Percentiles rank a stretch among this genome's conserved stretches.
Conservation (phyloP, 2,329 filamentous ascomycete species). For the Hypoxylon sp. region DNA sequence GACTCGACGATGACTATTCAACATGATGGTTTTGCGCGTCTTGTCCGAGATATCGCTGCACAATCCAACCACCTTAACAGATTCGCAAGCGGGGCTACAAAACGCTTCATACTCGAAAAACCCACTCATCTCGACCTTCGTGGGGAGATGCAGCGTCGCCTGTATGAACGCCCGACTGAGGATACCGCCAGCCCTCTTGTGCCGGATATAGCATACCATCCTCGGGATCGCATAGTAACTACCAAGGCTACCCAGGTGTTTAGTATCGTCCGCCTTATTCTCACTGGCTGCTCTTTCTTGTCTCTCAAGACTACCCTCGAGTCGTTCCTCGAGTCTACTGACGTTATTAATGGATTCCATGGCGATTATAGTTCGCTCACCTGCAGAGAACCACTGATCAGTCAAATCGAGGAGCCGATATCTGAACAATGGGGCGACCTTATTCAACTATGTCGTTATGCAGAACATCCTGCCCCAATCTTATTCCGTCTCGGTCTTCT, state of each 20-base stretch:
- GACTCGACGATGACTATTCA: conserved; percentile 50
- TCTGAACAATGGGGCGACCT: conserved; percentile 44
- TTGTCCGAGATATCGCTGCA: conserved; percentile 43
- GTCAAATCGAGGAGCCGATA: conserved; percentile 42
- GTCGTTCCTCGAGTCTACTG: conserved; percentile 41
- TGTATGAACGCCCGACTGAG: conserved; percentile 32
- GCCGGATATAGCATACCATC: conserved; percentile 33
- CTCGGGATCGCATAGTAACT: conserved; percentile 32
- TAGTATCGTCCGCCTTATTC: conserved; percentile 30
- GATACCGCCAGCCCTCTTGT: background rate
- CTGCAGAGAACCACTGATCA: conserved; percentile 33
- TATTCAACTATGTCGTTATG: conserved; percentile 39
- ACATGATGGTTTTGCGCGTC: conserved; percentile 48
- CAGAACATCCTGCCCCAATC: conserved; percentile 20
- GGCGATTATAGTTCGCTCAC: conserved; percentile 1
- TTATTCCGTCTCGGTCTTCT: conserved; percentile 44
- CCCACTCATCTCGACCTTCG: conserved; percentile 28
- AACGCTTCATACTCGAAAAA: background rate
- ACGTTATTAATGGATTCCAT: conserved; percentile 44
- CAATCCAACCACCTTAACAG: conserved; percentile 45
- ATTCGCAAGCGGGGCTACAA: conserved; percentile 18
- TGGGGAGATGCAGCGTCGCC: conserved; percentile 31
- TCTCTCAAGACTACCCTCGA: conserved; percentile 14
- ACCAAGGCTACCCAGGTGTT: conserved; percentile 28
- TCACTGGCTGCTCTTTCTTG: conserved; percentile 17